phyloP scores from a whole-genome alignment of 2,329 filamentous ascomycete species.

The Chaetomiaceae sp. region DNA sequence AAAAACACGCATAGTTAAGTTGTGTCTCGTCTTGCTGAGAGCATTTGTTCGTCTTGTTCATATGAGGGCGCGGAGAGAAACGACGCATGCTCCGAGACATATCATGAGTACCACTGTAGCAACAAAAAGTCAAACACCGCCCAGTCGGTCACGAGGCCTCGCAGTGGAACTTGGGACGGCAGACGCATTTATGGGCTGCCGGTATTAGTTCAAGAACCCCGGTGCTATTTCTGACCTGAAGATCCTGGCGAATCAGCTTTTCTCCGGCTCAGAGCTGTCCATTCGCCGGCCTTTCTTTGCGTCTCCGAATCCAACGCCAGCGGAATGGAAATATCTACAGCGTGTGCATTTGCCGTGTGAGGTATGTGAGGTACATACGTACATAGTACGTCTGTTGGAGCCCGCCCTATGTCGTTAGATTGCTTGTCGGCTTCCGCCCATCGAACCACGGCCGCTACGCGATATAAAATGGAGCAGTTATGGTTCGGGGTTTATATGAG shows the following conservation, averaged over 20 bases:
- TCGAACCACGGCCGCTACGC: not conserved
- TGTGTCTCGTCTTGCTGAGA: no score
- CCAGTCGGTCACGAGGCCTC: no score
- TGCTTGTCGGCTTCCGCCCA: not conserved
- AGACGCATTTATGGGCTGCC: not conserved
- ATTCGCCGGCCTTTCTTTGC: not conserved
- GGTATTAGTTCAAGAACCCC: no score
- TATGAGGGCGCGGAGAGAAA: no score
- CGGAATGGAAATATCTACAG: not conserved
- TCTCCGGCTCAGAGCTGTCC: not conserved
- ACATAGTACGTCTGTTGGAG: no score
- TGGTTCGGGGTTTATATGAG: slow-evolving; percentile 2
- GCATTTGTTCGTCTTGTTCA: no score
- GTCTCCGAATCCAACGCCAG: not conserved
- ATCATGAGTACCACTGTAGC: no score
- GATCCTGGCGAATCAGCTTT: not conserved
- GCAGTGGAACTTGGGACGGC: no score
- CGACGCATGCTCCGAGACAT: no score
- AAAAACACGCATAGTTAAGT: no score
- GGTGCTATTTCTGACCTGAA: not conserved
- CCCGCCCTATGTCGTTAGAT: not conserved
- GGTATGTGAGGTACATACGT: no score
- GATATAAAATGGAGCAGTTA: slow-evolving; percentile 5
- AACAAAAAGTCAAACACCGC: no score
- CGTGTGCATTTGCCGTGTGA: slow-evolving; percentile 9